These are phyloP conservation scores for Dothideomycetes sp. DNA, from an alignment of 2,329 filamentous ascomycete species.

Conservation along the genomic window DNA sequence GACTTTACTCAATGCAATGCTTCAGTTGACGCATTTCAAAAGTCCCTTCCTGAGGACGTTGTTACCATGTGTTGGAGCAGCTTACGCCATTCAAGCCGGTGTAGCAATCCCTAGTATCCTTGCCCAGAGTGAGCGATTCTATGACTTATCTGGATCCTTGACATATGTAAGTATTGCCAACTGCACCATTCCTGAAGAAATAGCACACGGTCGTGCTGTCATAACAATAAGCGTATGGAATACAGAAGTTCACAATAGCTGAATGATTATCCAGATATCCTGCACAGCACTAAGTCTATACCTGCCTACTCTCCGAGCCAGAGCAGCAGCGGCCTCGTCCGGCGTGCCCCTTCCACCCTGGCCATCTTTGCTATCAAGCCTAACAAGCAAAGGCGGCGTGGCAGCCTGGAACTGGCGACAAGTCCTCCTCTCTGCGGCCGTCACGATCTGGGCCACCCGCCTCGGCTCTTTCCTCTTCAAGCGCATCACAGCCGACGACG, in stretches of 20 bases:
- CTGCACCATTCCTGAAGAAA: background rate
- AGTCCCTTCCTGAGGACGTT: constrained; percentile 52
- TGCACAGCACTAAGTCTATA: constrained; percentile 52
- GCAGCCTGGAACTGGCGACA: constrained; percentile 51
- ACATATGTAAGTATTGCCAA: constrained; percentile 35
- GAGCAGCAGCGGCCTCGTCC: constrained; percentile 34
- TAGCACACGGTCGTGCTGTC: too few species aligned
- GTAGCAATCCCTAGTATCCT: constrained; percentile 52
- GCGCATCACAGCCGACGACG: constrained; percentile 45
- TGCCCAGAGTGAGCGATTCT: constrained; percentile 53
- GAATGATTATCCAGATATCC: constrained; percentile 30
- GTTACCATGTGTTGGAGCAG: constrained; percentile 50
- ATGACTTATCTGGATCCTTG: constrained; percentile 55
- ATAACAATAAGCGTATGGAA: too few species aligned
- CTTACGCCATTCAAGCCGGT: constrained; percentile 51
- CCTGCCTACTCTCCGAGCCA: constrained; percentile 47
- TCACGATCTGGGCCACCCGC: constrained; percentile 52
- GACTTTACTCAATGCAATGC: constrained; percentile 35
- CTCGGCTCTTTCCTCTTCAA: constrained; percentile 54
- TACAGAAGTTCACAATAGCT: background rate
- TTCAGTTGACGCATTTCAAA: constrained; percentile 50
- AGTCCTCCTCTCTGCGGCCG: constrained; percentile 41
- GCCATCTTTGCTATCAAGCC: constrained; percentile 36
- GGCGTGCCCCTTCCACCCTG: constrained; percentile 30
- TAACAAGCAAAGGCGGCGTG: constrained; percentile 31